phyloP scores from a whole-genome alignment of 768 basidiomycete species.

The Amanita rimosa region DNA sequence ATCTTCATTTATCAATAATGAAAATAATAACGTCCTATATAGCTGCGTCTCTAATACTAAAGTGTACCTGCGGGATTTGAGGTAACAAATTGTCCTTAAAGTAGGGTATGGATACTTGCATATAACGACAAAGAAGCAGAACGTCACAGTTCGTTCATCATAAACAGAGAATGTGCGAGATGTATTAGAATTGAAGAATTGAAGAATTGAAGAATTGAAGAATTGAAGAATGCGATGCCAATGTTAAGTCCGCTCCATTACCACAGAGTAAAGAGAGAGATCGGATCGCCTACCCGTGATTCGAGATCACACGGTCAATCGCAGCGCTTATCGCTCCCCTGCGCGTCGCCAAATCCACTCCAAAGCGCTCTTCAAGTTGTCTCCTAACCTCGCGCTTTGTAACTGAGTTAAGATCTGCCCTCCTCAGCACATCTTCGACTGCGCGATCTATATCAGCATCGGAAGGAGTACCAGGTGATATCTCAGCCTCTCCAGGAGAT shows the following conservation, averaged over 20 bases:
- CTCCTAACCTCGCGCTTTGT: conserved; percentile 89
- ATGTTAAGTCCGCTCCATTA: background rate
- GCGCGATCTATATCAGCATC: conserved; percentile 66
- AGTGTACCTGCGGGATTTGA: background rate
- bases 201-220: too few relatives aligned
- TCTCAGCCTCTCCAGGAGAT: conserved; percentile 35
- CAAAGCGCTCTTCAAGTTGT: conserved; percentile 73
- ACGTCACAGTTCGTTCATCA: background rate
- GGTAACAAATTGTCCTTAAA: conserved; percentile 1
- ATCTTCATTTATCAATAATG: conserved; percentile 1
- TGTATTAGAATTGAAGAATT: too few relatives aligned
- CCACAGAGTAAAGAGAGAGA: background rate
- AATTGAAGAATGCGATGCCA: conserved; percentile 1
- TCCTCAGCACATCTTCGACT: conserved; percentile 61
- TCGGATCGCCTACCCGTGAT: conserved; percentile 22
- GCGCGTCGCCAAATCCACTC: conserved; percentile 60
- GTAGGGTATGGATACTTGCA: conserved; percentile 2
- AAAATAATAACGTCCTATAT: conserved; percentile 1
- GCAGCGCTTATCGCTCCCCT: conserved; percentile 69
- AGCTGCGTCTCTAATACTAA: background rate
- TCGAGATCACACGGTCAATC: conserved; percentile 62
- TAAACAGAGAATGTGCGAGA: background rate
- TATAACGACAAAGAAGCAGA: background rate
- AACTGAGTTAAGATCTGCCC: conserved; percentile 78
- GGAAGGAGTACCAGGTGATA: conserved; percentile 36